Evolutionary conservation across 805 yeast species (phyloP), one percentile per base, ranked within the genome.

Genomic region (Maudiozyma barnettii): DNA sequence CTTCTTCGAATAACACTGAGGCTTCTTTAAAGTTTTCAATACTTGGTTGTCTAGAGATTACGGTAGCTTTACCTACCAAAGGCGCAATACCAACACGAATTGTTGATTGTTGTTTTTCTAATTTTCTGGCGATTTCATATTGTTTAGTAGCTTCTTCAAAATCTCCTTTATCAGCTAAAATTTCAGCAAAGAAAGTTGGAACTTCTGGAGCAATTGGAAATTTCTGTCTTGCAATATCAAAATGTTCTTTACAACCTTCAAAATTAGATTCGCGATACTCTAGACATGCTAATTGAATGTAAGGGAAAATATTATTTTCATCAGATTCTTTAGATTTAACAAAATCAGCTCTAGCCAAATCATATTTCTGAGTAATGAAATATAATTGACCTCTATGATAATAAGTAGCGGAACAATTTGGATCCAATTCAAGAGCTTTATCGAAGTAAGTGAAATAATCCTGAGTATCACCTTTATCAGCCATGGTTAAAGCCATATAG

Each of bases 151-250:
- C 96, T 51, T 76, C 82, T 29, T 66, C 75, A 48, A 77, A 69
- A 57, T 85, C 87, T 63, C 83, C 84, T 58, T 76, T 76, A 64
- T 91, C 97, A 52, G 86, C 81, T 59, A 91, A 75, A 44, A 91
- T 82, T 72, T 93, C 99, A 61, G 98, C 99, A 63, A 82, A 89
- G 69, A 89, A 93, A 73, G 88, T 90, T 71, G 93, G 95, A 57
- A 89, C 84, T 67, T 88, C 96, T 47, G 98, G 87, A 45, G 84
- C 77, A 21, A 90, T 77, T 56, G 96, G 90, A 78, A 87, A 87
- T 65, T 75, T 75, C 65, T 75, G 72, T 60, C 77, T 79, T 35
- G 91, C 88, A 51, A 76, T 81, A 51, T 76, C 74, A 69, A 88
- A 88, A 49, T 76, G 69, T 54, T 76, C 74, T 63, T 78, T 82